Evolutionary conservation across 495 filamentous ascomycete genomes (phyloP), one percentile per base, ranked within the genome.

Genomic region (Thermothielavioides terrestris): DNA sequence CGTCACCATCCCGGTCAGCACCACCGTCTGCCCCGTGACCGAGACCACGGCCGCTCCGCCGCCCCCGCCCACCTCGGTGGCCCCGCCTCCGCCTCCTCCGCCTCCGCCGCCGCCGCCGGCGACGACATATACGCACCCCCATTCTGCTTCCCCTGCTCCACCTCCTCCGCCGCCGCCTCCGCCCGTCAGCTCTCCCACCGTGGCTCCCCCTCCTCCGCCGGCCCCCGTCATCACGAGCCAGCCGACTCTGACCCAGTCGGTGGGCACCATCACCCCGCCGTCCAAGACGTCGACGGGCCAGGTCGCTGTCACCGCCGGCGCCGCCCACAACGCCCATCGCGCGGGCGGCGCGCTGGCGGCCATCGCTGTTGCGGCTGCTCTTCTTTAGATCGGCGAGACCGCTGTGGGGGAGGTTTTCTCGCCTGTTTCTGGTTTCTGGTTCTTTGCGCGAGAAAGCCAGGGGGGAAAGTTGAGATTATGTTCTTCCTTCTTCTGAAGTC

Each of bases 21-120:
- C 68, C 36, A 66, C 63, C 52, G 41, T 69, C 27, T 66, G 66
- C 61, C 62, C 64, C 30, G 54, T 67, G 40, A 57, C 57, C 8
- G 53, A 52, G 40, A 57, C 57, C 6, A 27, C 46, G 10, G 35
- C 44, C 38, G 11, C 52, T 37, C 30, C 46, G 46, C 45, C 50
- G 14, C 46, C 60, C 17, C 38, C 32, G 15, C 47, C 52, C 17
- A 40, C 52, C 38, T 35, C 46, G 31, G 42, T 37, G 15, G 31
- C 50, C 17, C 47, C 49, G 38, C 51, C n/a, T n/a, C n/a, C n/a
- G n/a, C 28, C 23, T 1, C 54, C 26, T 15, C 56, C 57, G 46
- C 59, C 58, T 37, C 42, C 55, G 14, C 44, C 55, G 14, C 38
- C 48, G 28, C 10, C 34, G 31, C 44, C 42, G 40, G 25, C 47